A percentile compares a stretch with the other conserved stretches of the same genome.
Evolutionary conservation across 257 asterid species (phyloP).

Genomic region (Nemophila menziesii): DNA sequence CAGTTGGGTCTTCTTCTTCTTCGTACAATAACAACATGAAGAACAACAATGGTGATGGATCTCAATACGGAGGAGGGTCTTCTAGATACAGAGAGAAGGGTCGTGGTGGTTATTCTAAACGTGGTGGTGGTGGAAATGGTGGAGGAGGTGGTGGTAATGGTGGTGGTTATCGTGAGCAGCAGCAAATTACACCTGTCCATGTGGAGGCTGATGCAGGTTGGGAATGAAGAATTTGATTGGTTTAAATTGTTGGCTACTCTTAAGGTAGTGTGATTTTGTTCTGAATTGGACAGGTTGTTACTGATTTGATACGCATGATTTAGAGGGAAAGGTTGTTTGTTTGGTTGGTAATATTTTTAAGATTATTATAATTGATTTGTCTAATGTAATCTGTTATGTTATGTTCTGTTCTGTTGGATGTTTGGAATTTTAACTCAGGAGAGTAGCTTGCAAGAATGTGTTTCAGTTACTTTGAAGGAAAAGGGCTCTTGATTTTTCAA

Average conservation of each 20-base stretch:
- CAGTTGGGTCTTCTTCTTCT: constrained; percentile 56
- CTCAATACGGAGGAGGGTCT: constrained; percentile 21
- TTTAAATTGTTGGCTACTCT: constrained; percentile 22
- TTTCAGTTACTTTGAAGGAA: too few species aligned
- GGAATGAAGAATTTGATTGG: constrained; percentile 17
- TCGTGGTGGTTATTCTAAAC: constrained; percentile 37
- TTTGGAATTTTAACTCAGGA: neutral
- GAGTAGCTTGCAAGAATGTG: too few species aligned
- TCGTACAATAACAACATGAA: constrained; percentile 38
- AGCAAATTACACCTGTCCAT: constrained; percentile 10
- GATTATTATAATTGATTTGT: constrained; percentile 1
- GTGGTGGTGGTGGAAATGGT: constrained; percentile 52
- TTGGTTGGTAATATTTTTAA: neutral
- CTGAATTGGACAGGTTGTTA: constrained; percentile 10
- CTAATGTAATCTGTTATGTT: neutral
- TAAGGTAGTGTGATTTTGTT: constrained; percentile 18
- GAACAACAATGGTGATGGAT: constrained; percentile 33
- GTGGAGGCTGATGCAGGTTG: constrained; percentile 25
- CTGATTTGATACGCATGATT: constrained; percentile 21
- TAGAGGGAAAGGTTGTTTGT: neutral
- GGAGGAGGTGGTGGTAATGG: constrained; percentile 42
- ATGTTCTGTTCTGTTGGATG: neutral
- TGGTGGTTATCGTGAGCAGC: too few species aligned
- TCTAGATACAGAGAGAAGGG: constrained; percentile 56
- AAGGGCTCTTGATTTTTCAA: too few species aligned